Base-by-base conservation (phyloP, 805 yeast genomes). In the Helenozyma baotianmanensis region DNA sequence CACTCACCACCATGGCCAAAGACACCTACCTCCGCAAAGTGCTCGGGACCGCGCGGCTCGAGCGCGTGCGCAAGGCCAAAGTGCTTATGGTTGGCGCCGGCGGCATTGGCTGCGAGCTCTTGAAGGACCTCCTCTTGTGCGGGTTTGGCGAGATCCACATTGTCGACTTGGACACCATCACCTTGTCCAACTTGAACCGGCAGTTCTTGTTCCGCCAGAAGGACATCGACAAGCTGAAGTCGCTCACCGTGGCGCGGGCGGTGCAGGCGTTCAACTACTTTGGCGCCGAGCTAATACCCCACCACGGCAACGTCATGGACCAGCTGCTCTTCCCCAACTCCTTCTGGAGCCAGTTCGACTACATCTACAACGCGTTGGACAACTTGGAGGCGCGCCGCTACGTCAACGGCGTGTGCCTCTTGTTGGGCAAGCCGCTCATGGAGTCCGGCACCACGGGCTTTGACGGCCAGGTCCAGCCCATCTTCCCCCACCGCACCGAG, bases 361-460 rank as follows among this genome's bases (percentile, higher is more conserved):
- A 83, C 32, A 80, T 88, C 11, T 88, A 82, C 68, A 92, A 94
- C 51, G 99, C 98, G 0, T 70, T 92, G 44, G 99, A 92, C 55
- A 92, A 92, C 54, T 64, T 89, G 19, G 95, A 87, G 33, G 98
- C 99, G 0, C 70, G 99, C 48, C 66, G 89, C 11, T 84, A 88
- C 56, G 96, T 94, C 31, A 92, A 92, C 53, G 74, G 76, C 38
- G 78, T 90, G 62, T 81, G 90, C 8, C 70, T 90, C 10, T 82
- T 83, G 39, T 62, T 85, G 13, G 64, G 72, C 17, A 81, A 72
- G 17, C 95, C 95, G 1, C 68, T 90, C 31, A 77, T 92, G 72
- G 98, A 92, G 57, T 77, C 87, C 34, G 99, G 99, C 8, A 89
- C 97, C 0, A 84, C 96, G 0, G 99, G 99, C 2, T 83, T 81